Percentiles rank a stretch among this genome's conserved stretches.
phyloP scores from a whole-genome alignment of 257 asterid species.

The Forsythia suspensa region DNA sequence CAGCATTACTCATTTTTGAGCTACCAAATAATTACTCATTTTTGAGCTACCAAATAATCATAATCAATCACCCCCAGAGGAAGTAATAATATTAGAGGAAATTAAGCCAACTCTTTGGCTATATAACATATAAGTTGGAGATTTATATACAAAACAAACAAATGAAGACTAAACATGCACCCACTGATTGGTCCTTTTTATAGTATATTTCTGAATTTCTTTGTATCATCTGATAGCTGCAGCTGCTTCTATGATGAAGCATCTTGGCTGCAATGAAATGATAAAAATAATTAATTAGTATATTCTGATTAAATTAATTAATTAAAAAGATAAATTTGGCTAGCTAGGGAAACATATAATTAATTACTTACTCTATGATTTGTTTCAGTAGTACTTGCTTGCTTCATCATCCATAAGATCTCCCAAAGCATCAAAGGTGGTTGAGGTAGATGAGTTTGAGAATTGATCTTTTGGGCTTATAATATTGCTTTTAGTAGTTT shows the following conservation, averaged over 20 bases:
- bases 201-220: background rate
- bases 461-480: conserved; percentile 1
- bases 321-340: background rate
- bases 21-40: too few species aligned
- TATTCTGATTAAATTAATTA: background rate
- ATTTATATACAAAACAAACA: background rate
- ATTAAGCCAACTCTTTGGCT: background rate
- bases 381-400: conserved; percentile 34
- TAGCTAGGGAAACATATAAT: background rate
- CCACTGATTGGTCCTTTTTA: background rate
- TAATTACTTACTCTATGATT: conserved; percentile 29
- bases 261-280: conserved; percentile 21
- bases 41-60: background rate
- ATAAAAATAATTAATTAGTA: background rate
- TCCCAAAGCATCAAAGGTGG: conserved; percentile 27
- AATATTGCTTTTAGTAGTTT: conserved; percentile 6
- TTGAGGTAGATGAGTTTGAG: conserved; percentile 23
- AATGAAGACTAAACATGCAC: background rate
- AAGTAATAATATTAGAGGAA: background rate
- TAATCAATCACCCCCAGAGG: background rate
- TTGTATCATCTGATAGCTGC: background rate
- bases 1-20: background rate
- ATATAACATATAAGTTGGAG: background rate
- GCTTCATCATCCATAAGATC: conserved; percentile 39
- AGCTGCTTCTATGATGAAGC: conserved; percentile 10